Evolutionary conservation across 2,329 filamentous ascomycete species (phyloP).

Genomic region (Calonectria hawksworthii): DNA sequence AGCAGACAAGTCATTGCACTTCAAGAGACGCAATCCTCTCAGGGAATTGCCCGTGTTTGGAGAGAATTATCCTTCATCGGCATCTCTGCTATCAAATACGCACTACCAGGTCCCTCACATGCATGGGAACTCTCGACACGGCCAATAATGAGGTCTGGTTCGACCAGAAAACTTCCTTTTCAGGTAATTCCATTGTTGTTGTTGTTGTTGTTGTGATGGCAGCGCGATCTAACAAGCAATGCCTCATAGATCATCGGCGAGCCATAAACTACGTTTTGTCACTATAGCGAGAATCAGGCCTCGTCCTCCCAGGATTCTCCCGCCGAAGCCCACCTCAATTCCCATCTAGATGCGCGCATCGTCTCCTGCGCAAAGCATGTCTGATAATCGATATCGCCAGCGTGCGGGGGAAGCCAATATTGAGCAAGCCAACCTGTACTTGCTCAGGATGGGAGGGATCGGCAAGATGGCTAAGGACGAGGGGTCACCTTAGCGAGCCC

Average conservation of each 20-base stretch:
- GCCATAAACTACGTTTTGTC: neutral
- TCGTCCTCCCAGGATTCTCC: neutral
- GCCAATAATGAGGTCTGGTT: conserved; percentile 40
- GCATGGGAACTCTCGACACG: conserved; percentile 25
- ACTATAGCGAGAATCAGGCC: neutral
- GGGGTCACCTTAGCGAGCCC: neutral
- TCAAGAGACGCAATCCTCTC: neutral
- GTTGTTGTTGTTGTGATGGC: conserved; percentile 31
- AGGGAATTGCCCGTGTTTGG: neutral
- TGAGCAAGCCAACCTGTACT: neutral
- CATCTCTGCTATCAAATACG: neutral
- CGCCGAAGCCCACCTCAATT: neutral
- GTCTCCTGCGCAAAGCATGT: neutral
- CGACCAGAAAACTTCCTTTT: conserved; percentile 40
- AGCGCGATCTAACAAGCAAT: neutral
- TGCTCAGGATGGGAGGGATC: conserved; percentile 21
- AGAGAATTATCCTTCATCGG: neutral
- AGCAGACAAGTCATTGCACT: too few species aligned
- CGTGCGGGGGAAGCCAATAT: neutral
- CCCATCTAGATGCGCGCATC: neutral
- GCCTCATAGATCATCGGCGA: neutral
- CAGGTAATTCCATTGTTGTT: conserved; percentile 38
- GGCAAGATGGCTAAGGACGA: neutral
- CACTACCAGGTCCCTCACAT: conserved; percentile 21
- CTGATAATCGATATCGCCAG: neutral